A percentile compares a stretch with the other conserved stretches of the same genome.
These are phyloP conservation scores for Tricholoma terreum DNA, from an alignment of 768 basidiomycete genomes.

Conservation along the genomic window DNA sequence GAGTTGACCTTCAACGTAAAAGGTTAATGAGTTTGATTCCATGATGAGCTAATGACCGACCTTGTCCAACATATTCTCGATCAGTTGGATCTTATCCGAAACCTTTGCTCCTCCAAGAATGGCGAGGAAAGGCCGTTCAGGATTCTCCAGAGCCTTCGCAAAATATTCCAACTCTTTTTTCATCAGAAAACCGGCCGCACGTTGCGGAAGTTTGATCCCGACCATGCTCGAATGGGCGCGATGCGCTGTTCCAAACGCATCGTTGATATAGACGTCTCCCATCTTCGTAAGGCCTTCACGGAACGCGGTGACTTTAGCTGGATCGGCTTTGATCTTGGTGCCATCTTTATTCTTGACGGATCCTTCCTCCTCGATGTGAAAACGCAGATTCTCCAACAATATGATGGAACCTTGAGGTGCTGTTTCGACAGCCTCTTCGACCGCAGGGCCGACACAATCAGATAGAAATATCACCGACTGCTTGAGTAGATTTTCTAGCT, in stretches of 20 bases:
- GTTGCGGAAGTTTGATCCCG: slow-evolving; percentile 86
- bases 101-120: slow-evolving; percentile 99
- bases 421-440: slow-evolving; percentile 72
- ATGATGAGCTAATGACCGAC: slow-evolving; percentile 32
- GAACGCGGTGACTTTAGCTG: slow-evolving; percentile 77
- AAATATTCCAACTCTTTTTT: slow-evolving; percentile 99
- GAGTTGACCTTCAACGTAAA: slow-evolving; percentile 74
- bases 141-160: slow-evolving; percentile 93
- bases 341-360: slow-evolving; percentile 91
- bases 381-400: slow-evolving; percentile 95
- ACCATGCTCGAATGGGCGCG: slow-evolving; percentile 99
- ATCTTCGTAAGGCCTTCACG: slow-evolving; percentile 84
- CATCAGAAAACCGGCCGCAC: slow-evolving; percentile 94
- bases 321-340: slow-evolving; percentile 91
- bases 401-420: slow-evolving; percentile 70
- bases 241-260: slow-evolving; percentile 98
- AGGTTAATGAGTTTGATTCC: not conserved
- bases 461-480: slow-evolving; percentile 76
- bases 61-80: slow-evolving; percentile 99
- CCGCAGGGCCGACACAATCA: slow-evolving; percentile 84
- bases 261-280: slow-evolving; percentile 97
- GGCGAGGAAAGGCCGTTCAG: slow-evolving; percentile 94
- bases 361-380: slow-evolving; percentile 98
- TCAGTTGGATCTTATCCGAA: slow-evolving; percentile 97
- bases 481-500: slow-evolving; percentile 71